Evolutionary conservation across 306 rosid species (phyloP).

Genomic region (Castanea mollissima): DNA sequence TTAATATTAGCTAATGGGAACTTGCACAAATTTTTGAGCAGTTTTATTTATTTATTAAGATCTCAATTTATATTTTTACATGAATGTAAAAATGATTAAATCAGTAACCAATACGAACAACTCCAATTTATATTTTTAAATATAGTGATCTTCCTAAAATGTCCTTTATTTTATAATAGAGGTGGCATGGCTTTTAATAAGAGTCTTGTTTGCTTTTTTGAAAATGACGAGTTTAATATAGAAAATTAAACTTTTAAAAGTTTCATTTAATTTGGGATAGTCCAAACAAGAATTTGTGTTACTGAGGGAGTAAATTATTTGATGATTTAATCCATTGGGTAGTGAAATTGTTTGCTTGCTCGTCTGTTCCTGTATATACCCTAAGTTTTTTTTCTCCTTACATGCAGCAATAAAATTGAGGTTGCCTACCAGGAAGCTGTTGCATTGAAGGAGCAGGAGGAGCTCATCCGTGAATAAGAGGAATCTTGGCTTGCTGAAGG

Average conservation of each 20-base stretch:
- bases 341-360: not conserved
- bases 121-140: too few relatives aligned
- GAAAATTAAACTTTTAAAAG: too few relatives aligned
- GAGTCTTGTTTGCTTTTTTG: too few relatives aligned
- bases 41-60: too few relatives aligned
- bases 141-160: not conserved
- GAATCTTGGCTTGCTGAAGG: slow-evolving; percentile 94
- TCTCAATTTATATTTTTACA: too few relatives aligned
- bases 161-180: too few relatives aligned
- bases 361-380: not conserved
- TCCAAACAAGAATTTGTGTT: too few relatives aligned
- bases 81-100: too few relatives aligned
- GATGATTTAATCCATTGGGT: not conserved
- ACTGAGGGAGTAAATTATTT: not conserved
- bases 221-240: too few relatives aligned
- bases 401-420: slow-evolving; percentile 89
- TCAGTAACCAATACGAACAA: too few relatives aligned
- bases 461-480: slow-evolving; percentile 99
- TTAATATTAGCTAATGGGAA: not conserved
- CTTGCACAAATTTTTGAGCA: not conserved
- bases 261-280: too few relatives aligned
- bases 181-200: too few relatives aligned
- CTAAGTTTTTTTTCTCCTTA: slow-evolving; percentile 29
- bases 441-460: slow-evolving; percentile 97
- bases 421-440: slow-evolving; percentile 99